Percentiles rank a stretch among this genome's conserved stretches.
Evolutionary conservation across 768 basidiomycete genomes (phyloP).

Genomic region (Boletus insuetus): DNA sequence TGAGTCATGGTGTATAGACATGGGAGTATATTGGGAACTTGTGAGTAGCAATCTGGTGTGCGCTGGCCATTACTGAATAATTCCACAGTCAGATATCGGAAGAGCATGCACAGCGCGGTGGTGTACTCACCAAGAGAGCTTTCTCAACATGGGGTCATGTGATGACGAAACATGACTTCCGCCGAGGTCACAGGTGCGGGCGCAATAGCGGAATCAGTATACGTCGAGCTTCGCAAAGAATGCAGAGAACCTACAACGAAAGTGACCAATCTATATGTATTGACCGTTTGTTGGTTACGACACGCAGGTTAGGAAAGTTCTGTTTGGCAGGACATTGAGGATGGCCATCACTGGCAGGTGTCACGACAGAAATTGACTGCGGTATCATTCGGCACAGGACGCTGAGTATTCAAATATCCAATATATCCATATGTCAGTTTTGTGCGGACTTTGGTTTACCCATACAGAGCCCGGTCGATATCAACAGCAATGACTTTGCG

Average conservation of each 20-base stretch:
- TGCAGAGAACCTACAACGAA: constrained; percentile 52
- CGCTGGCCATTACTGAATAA: background rate
- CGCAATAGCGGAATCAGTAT: constrained; percentile 44
- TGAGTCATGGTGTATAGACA: constrained; percentile 43
- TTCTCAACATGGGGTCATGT: constrained; percentile 42
- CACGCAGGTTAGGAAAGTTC: constrained; percentile 41
- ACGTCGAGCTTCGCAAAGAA: constrained; percentile 47
- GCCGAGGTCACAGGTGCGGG: too few relatives aligned
- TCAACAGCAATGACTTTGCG: constrained; percentile 40
- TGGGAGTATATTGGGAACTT: constrained; percentile 49
- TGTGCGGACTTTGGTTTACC: too few relatives aligned
- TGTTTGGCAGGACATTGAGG: constrained; percentile 10
- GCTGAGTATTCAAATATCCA: constrained; percentile 33
- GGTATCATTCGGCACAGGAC: constrained; percentile 33
- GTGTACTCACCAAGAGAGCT: constrained; percentile 39
- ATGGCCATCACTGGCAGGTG: background rate
- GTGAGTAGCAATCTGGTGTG: constrained; percentile 29
- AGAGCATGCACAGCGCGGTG: constrained; percentile 37
- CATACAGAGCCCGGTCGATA: constrained; percentile 42
- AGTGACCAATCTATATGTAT: background rate
- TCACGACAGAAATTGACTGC: constrained; percentile 16
- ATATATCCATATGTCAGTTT: too few relatives aligned
- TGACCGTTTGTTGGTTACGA: background rate
- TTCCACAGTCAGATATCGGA: constrained; percentile 33
- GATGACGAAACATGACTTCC: constrained; percentile 35